These are phyloP conservation scores for Moringa oleifera DNA, from an alignment of 345 rosid species.

Conservation along the genomic window DNA sequence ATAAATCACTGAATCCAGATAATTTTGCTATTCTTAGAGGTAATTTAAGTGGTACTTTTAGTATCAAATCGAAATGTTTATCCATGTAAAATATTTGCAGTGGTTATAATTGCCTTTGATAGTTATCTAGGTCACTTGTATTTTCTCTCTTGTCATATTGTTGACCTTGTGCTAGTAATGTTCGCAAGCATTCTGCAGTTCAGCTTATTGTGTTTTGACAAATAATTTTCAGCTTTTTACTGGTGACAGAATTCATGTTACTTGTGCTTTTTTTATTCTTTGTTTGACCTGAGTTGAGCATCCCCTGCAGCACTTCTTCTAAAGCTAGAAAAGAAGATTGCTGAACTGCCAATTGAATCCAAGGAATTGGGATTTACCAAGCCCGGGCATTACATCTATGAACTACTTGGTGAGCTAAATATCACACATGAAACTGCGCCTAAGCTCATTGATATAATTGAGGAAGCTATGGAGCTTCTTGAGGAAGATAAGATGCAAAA, in stretches of 20 bases:
- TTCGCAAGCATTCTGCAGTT: background rate
- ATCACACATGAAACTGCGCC: constrained; percentile 71
- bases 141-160: background rate
- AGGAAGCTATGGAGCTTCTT: constrained; percentile 69
- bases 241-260: background rate
- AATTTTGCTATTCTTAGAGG: constrained; percentile 94
- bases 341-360: constrained; percentile 69
- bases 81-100: background rate
- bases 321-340: constrained; percentile 83
- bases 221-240: constrained; percentile 1
- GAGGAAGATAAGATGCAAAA: constrained; percentile 69
- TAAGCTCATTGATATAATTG: constrained; percentile 60
- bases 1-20: constrained; percentile 70
- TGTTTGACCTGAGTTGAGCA: background rate
- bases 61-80: background rate
- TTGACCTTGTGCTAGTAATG: background rate
- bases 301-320: constrained; percentile 71
- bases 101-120: background rate
- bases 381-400: constrained; percentile 90
- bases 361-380: constrained; percentile 81
- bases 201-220: constrained; percentile 8
- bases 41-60: constrained; percentile 13
- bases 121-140: background rate
- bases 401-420: constrained; percentile 72
- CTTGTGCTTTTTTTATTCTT: background rate